Conservation (phyloP, 1,284 basidiomycete genomes). For the Cerioporus squamosus region DNA sequence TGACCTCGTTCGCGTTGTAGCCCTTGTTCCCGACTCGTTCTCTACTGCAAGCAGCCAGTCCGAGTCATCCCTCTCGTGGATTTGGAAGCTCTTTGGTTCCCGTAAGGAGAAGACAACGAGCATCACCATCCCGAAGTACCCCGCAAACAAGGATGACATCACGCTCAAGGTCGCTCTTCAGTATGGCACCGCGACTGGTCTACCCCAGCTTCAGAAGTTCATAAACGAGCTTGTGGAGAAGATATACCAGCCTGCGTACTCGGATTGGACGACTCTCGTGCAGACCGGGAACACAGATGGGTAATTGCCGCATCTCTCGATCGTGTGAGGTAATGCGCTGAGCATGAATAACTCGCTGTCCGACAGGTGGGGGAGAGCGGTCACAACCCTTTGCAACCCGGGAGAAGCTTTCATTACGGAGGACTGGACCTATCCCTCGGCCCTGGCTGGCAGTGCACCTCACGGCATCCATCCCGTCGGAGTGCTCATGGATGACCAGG, state of each 20-base stretch:
- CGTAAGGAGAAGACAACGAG: slow-evolving; percentile 50
- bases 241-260: slow-evolving; percentile 72
- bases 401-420: slow-evolving; percentile 77
- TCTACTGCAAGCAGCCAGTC: slow-evolving; percentile 27
- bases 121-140: slow-evolving; percentile 68
- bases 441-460: slow-evolving; percentile 48
- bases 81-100: slow-evolving; percentile 67
- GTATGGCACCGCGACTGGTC: slow-evolving; percentile 68
- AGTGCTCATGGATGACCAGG: slow-evolving; percentile 74
- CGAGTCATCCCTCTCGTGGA: slow-evolving; percentile 54
- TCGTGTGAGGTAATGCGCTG: neutral
- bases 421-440: slow-evolving; percentile 74
- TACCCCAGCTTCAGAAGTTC: slow-evolving; percentile 55
- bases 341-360: neutral
- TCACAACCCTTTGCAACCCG: slow-evolving; percentile 66
- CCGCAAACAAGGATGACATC: slow-evolving; percentile 50
- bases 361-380: slow-evolving; percentile 53
- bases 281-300: slow-evolving; percentile 83
- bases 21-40: slow-evolving; percentile 43
- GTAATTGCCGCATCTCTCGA: slow-evolving; percentile 32
- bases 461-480: slow-evolving; percentile 56
- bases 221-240: slow-evolving; percentile 62
- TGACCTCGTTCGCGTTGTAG: slow-evolving; percentile 32
- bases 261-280: slow-evolving; percentile 66
- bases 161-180: slow-evolving; percentile 75